Percentiles rank a stretch among this genome's conserved stretches.
Conservation (phyloP, 2,329 filamentous ascomycete genomes). For the Fusarium secorum region DNA sequence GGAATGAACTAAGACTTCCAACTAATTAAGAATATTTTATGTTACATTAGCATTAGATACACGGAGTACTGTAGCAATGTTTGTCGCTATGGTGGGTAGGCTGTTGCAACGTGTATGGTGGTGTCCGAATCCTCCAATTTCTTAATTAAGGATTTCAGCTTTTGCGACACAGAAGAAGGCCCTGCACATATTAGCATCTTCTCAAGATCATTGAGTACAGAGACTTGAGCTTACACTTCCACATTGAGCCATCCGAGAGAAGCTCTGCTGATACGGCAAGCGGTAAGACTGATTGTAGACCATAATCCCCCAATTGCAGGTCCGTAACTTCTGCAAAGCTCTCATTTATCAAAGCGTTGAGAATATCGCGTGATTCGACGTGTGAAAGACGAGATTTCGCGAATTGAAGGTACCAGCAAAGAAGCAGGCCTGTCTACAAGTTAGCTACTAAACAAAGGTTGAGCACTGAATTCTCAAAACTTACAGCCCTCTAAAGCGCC, state of each 20-base stretch:
- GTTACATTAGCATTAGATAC: neutral
- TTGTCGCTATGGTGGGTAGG: neutral
- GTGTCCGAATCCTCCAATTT: neutral
- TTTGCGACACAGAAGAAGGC: neutral
- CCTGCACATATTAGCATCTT: neutral
- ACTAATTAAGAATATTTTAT: neutral
- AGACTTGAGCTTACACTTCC: neutral
- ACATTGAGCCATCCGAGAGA: neutral
- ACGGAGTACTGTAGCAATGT: neutral
- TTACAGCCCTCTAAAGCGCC: neutral
- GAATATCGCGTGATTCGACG: neutral
- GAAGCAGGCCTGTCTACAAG: neutral
- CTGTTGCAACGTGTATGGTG: conserved; percentile 4
- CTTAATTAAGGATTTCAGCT: neutral
- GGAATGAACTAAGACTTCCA: neutral
- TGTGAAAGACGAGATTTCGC: neutral
- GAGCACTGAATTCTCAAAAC: neutral
- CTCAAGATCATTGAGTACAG: neutral
- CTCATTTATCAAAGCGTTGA: neutral
- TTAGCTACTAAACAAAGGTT: neutral
- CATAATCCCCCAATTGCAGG: neutral
- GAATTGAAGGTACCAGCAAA: neutral
- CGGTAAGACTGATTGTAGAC: neutral
- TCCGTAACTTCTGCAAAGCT: neutral
- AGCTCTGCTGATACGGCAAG: neutral